Base-by-base conservation (phyloP, 169 alveolate genomes). In the Eimeria mitis region DNA sequence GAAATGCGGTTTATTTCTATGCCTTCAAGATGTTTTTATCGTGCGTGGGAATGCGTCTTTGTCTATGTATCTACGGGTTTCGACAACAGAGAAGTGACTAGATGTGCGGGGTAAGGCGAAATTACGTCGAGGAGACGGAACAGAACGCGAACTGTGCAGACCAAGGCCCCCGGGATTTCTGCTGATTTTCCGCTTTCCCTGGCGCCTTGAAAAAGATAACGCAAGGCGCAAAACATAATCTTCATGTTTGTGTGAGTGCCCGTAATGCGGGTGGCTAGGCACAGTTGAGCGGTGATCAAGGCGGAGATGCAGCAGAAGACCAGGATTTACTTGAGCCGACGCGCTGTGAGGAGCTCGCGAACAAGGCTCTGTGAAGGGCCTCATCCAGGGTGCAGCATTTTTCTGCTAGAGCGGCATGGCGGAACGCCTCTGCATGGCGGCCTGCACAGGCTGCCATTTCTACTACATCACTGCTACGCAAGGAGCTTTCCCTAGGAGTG, bases 391-490 rank as follows among this genome's bases (percentile, higher is more conserved):
- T 85, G 79, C 91, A 85, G 79, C 25, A 61, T 44, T 40, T 40
- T 40, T 85, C 91, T 85, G 91, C 91, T 21, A 85, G 13, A 61
- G 79, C 91, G 44, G 79, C 78, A 40, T 85, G 91, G 31, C 79
- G 47, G 79, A 85, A 85, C 8, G 61, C 40, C 61, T 85, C 61
- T 23, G 44, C 78, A 37, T 85, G 91, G n/a, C 91, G 75, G 59
- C 91, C 91, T 61, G 91, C 91, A 25, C 37, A 19, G 40, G 91
- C 91, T 61, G 91, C 91, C 2, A 61, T 23, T 61, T 34, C 59
- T 8, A 61, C 91, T 13, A 9, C 14, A 13, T 59, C 91, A 1
- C 61, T 63, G 44, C 34, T 13, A 16, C 16, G 73, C 78, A 34
- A 21, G 34, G 21, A 31, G 49, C 78, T 34, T 68, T 68, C 78